Base-by-base conservation (phyloP, 768 basidiomycete genomes). In the Russula earlei region DNA sequence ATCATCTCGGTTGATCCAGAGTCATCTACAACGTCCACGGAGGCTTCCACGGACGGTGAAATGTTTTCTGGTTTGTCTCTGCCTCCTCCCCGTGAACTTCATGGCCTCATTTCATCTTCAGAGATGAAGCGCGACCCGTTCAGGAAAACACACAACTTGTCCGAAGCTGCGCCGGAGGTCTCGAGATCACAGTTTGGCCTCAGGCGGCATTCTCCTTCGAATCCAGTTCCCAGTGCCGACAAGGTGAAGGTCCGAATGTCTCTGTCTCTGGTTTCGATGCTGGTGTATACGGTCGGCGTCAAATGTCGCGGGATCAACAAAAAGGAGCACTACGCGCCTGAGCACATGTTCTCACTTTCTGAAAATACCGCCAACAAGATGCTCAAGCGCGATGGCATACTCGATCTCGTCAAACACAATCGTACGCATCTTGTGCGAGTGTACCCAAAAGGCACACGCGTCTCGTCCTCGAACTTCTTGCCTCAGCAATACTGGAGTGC, bases 251-350 rank as follows among this genome's bases (percentile, higher is more conserved):
- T 71, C 22, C 83, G 81, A 64, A 92, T 91, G 83, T 93, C 93
- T 0, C 67, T 78, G 24, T 75, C 77, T 2, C 77, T 98, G 2
- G 80, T 82, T 1, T 73, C 79, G 2, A 76, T 97, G 11, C 77
- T 97, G 19, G 86, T 97, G 25, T 97, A 98, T 69, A 97, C 95
- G 5, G 83, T 95, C 51, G 95, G 95, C 5, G 91, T 97, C 58
- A 95, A 95, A 69, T 96, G 89, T 63, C 85, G 84, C 43, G 93
- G 94, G 0, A 78, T 98, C 69, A 88, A 89, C 70, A 83, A 87
- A 68, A 84, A 91, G 59, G 84, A 89, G 61, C 74, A 76, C 31
- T 99, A 99, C 65, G 84, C 84, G 8, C 79, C 87, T 0, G 85
- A 91, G 64, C 89, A 97, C 64, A 79, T 97, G 67, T 94, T 99